Conservation (phyloP, 331 rosid genomes). For the Pyrus hybrid region DNA sequence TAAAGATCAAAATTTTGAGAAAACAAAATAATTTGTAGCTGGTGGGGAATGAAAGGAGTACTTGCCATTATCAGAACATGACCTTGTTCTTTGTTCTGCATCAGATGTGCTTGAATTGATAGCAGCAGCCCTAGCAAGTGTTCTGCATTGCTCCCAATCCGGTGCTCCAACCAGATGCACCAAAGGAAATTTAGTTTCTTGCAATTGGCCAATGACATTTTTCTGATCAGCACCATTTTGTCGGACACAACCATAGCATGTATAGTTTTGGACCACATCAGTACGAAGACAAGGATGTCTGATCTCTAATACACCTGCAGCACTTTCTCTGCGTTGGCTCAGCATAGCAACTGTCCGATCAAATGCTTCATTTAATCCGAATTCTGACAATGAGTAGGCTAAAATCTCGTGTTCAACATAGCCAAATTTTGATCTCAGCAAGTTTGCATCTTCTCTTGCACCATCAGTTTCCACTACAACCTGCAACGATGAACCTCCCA, state of each 20-base stretch:
- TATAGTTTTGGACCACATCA: slow-evolving; percentile 42
- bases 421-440: slow-evolving; percentile 46
- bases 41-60: neutral
- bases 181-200: slow-evolving; percentile 24
- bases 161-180: slow-evolving; percentile 50
- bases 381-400: slow-evolving; percentile 56
- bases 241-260: slow-evolving; percentile 49
- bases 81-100: slow-evolving; percentile 20
- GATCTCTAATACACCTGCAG: slow-evolving; percentile 20
- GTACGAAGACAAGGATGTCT: slow-evolving; percentile 66
- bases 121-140: slow-evolving; percentile 65
- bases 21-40: neutral
- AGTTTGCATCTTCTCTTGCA: slow-evolving; percentile 24
- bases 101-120: slow-evolving; percentile 42
- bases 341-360: slow-evolving; percentile 55
- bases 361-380: slow-evolving; percentile 82
- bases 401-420: slow-evolving; percentile 37
- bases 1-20: neutral
- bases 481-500: slow-evolving; percentile 90
- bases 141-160: slow-evolving; percentile 66
- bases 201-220: slow-evolving; percentile 16
- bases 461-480: slow-evolving; percentile 46
- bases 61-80: slow-evolving; percentile 31
- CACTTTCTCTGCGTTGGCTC: slow-evolving; percentile 21
- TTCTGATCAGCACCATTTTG: slow-evolving; percentile 10